A percentile compares a stretch with the other conserved stretches of the same genome.
Evolutionary conservation across 495 filamentous ascomycete species (phyloP).

Genomic region (Lentithecium fluviatile): DNA sequence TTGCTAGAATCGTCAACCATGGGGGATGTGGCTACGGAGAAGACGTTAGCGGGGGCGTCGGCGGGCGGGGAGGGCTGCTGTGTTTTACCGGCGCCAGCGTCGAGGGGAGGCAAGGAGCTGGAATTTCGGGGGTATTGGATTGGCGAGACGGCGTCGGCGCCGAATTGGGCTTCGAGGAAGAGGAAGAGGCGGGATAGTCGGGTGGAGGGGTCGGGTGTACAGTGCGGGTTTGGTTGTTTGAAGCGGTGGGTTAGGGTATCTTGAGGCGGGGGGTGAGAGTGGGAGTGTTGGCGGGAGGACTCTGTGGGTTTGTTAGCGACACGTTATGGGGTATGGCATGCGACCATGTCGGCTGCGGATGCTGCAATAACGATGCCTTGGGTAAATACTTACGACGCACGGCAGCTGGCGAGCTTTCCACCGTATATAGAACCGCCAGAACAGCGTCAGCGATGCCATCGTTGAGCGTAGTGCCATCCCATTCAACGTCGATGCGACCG

Average conservation of each 20-base stretch:
- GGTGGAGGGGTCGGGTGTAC: slow-evolving; percentile 65
- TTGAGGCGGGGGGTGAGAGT: slow-evolving; percentile 39
- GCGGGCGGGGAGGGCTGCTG: not conserved
- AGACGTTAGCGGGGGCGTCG: slow-evolving; percentile 30
- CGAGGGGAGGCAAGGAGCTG: slow-evolving; percentile 35
- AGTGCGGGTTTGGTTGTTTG: slow-evolving; percentile 56
- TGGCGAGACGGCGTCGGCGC: slow-evolving; percentile 68
- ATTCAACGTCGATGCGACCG: slow-evolving; percentile 85
- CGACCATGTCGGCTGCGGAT: no score
- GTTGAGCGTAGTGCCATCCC: slow-evolving; percentile 97
- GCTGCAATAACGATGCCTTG: no score
- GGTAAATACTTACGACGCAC: slow-evolving; percentile 70
- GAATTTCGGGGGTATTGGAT: slow-evolving; percentile 58
- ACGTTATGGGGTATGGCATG: not conserved
- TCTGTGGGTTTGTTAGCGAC: slow-evolving; percentile 39
- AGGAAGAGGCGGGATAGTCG: slow-evolving; percentile 81
- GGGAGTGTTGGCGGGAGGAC: slow-evolving; percentile 61
- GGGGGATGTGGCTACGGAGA: slow-evolving; percentile 36
- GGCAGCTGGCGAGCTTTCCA: slow-evolving; percentile 90
- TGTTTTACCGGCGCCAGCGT: slow-evolving; percentile 6
- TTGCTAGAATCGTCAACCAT: not conserved
- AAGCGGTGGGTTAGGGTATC: slow-evolving; percentile 26
- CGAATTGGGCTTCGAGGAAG: slow-evolving; percentile 97
- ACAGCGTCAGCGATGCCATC: slow-evolving; percentile 96
- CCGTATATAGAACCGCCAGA: slow-evolving; percentile 81